phyloP scores from a whole-genome alignment of 352 stramenopile genomes.

The Discostella stelligera region DNA sequence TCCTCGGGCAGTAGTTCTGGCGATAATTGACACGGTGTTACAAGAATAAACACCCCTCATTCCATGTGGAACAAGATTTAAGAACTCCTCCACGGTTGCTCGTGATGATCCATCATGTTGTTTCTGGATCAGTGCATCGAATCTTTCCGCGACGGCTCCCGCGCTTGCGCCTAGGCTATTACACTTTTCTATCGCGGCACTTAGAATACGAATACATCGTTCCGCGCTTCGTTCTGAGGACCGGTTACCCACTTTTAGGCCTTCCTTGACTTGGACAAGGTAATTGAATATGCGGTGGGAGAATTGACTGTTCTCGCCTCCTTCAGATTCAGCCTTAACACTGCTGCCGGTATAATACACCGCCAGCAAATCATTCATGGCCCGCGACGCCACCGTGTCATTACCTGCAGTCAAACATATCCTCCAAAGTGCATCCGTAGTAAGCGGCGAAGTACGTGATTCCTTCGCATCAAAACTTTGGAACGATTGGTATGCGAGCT shows the following conservation, averaged over 20 bases:
- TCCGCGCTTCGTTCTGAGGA: slow-evolving; percentile 66
- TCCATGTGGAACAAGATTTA: slow-evolving; percentile 69
- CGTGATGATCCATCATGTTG: background rate
- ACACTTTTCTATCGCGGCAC: slow-evolving; percentile 67
- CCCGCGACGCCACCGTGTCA: slow-evolving; percentile 63
- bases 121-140: slow-evolving; percentile 16
- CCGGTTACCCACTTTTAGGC: slow-evolving; percentile 48
- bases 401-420: slow-evolving; percentile 75
- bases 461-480: slow-evolving; percentile 46
- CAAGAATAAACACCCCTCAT: slow-evolving; percentile 73
- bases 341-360: slow-evolving; percentile 56
- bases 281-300: slow-evolving; percentile 75
- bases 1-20: slow-evolving; percentile 17
- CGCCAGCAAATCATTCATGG: slow-evolving; percentile 78
- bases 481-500: slow-evolving; percentile 72
- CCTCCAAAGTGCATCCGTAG: slow-evolving; percentile 78
- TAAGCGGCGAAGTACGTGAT: slow-evolving; percentile 28
- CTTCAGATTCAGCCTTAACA: slow-evolving; percentile 2
- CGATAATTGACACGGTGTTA: slow-evolving; percentile 59
- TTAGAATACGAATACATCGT: slow-evolving; percentile 80
- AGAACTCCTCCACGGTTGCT: slow-evolving; percentile 35
- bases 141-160: slow-evolving; percentile 30
- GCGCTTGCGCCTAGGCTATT: slow-evolving; percentile 47
- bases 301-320: slow-evolving; percentile 53
- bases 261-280: slow-evolving; percentile 66